Base-by-base conservation (phyloP, 495 filamentous ascomycete genomes). In the Xanthoparmelia taractica region DNA sequence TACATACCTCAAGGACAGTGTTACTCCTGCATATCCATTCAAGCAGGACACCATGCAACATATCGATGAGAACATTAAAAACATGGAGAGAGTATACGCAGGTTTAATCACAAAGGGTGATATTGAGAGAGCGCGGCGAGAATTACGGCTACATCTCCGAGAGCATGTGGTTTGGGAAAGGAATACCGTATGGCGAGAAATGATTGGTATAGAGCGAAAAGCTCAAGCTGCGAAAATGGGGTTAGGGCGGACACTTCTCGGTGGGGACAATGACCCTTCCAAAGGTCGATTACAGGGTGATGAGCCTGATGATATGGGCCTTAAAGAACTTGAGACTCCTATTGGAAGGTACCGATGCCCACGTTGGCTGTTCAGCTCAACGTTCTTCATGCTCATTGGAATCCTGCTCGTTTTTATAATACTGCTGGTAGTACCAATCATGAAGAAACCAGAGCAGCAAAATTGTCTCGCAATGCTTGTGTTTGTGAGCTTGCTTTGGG, bases 101-200 rank as follows among this genome's bases (percentile, higher is more conserved):
- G 80, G 85, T 31, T 77, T 96, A 20, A 85, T 92, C 57, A 95
- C 92, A 0, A 81, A 88, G 58, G 91, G 90, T 15, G 88, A 97
- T 67, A 72, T 87, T 8, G 75, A 79, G 25, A 73, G 84, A 17
- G 94, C 94, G 2, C 87, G 81, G 58, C 86, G 88, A 59, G 94
- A 97, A 69, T 80, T 99, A 48, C 82, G 94, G 52, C 85, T 96
- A 27, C 91, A 99, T 72, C 79, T 99, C 36, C 80, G 94, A 67
- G 94, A 99, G 74, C 94, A 99, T 76, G 93, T 99, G 23, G 92
- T 97, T 38, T 99, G 95, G 95, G 94, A 99, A 70, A 82, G 94
- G 55, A 99, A 99, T 68, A 99, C 94, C 0, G 94, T 99, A 7
- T 99, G 94, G 94, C 79, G 95, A 73, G 94, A 99, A 66, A 93